Base-by-base conservation (phyloP, 2,329 filamentous ascomycete species). In the Fusarium coffeatum region DNA sequence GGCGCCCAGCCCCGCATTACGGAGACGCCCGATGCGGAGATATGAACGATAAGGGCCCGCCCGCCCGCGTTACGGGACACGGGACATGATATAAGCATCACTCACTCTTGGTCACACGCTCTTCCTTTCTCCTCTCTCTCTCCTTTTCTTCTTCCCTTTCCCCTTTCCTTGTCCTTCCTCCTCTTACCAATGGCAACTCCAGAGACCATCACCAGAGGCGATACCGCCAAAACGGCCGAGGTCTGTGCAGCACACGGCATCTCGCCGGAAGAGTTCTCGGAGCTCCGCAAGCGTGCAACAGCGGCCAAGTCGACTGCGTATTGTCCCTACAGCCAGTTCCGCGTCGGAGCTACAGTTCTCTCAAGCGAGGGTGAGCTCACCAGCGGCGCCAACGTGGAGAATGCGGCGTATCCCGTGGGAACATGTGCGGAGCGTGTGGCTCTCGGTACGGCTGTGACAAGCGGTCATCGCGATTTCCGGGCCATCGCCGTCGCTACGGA, bases 401-500 rank as follows among this genome's bases (percentile, higher is more conserved):
- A 98, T 78, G 94, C 93, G 2, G 85, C 92, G 28, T 98, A 97
- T 78, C 95, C 96, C 0, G 94, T 98, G 8, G 93, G 93, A n/a
- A 97, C 93, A 5, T 98, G 96, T 80, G 96, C 96, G 16, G 96
- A 99, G 86, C 86, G 95, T 62, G 93, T 95, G n/a, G 94, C 93
- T 3, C 86, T 98, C 71, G 92, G 89, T 10, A 93, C 90, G 41
- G 95, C 95, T 23, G 88, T 98, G 8, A 87, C 88, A 9, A 82
- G 82, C 54, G 87, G 88, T 5, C 80, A 87, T 70, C 81, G 80
- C 34, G 75, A 55, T 11, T 93, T 97, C 81, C 90, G 89, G 76
- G 95, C 94, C 22, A 81, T 99, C 23, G 95, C 92, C 18, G 94
- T 99, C 6, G 88, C 92, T 9, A 97, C 94, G 8, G 92, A 98